Percentiles rank a stretch among this genome's conserved stretches.
Evolutionary conservation across 148 eudicot species (phyloP).

Genomic region (Fagopyrum esculentum): DNA sequence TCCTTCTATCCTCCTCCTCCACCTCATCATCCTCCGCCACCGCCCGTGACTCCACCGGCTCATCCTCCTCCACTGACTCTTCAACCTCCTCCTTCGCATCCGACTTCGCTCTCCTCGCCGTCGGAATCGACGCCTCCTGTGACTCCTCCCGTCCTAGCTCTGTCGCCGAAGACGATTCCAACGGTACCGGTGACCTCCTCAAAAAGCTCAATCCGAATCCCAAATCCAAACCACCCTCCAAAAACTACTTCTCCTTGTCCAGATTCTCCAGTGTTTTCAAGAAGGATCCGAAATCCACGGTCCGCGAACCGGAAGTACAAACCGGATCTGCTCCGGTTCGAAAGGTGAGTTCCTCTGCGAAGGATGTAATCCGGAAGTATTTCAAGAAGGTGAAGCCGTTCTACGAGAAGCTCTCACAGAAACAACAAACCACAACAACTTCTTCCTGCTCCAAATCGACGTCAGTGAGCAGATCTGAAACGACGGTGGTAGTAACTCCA

Average conservation of each 20-base stretch:
- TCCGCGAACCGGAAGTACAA: background rate
- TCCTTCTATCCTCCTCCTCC: constrained; percentile 55
- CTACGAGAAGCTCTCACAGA: constrained; percentile 60
- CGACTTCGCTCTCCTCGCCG: constrained; percentile 44
- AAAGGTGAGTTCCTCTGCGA: constrained; percentile 41
- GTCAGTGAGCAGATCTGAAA: background rate
- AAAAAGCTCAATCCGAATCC: background rate
- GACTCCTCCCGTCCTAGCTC: constrained; percentile 75
- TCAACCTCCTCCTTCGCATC: constrained; percentile 38
- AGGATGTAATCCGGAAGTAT: constrained; percentile 67
- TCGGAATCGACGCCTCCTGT: constrained; percentile 34
- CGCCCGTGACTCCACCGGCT: constrained; percentile 23
- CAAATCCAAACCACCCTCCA: background rate
- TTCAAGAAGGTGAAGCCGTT: constrained; percentile 74
- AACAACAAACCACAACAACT: background rate
- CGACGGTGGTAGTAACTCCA: background rate
- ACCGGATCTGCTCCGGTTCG: background rate
- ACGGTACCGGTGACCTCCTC: constrained; percentile 4
- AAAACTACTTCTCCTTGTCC: constrained; percentile 52
- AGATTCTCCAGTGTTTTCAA: constrained; percentile 71
- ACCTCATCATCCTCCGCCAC: constrained; percentile 41
- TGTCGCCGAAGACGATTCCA: constrained; percentile 41
- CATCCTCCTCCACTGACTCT: constrained; percentile 35
- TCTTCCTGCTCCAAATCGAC: background rate
- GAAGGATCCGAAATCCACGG: constrained; percentile 29